Base-by-base conservation (phyloP, 2,329 filamentous ascomycete species). In the Aspergillus tanneri region DNA sequence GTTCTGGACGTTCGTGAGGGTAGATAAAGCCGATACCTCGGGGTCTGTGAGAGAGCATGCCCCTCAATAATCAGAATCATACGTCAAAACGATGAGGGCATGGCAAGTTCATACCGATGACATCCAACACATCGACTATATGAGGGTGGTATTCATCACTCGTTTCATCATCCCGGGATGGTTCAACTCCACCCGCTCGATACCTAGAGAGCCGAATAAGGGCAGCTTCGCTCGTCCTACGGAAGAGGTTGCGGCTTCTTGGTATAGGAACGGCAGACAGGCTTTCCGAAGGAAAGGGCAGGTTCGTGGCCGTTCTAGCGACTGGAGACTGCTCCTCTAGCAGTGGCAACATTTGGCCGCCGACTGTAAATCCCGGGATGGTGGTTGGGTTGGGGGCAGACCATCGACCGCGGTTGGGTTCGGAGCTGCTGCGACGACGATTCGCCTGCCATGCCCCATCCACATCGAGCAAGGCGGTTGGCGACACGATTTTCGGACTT, bases 1-100 rank as follows among this genome's bases (percentile, higher is more conserved):
- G 65, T 95, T 95, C 62, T 95, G 89, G 16, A 95, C 85, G 61
- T 95, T 95, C 35, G 88, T 95, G 8, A 95, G 79, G 11, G 88
- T 92, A 0, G 88, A 89, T 3, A 95, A 73, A 0, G 89, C 89
- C 27, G 88, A 83, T 3, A 95, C 84, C 71, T 95, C 88, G 34
- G 89, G 88, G 60, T 95, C 89, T 90, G 5, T 22, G 27, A 22
- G 42, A 27, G 43, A 21, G 14, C 12, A 40, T 19, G 14, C 8
- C 9, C 9, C 6, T 24, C 16, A 19, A n/a, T 30, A 35, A 41
- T 43, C 16, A 50, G 24, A 16, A 25, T 34, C n/a, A 9, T 11
- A 6, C 14, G 19, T 23, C 22, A 6, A 14, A 7, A 35, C 27
- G 10, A 47, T 25, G 10, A 11, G 9, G 16, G 35, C 28, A 12